These are phyloP conservation scores for Cenococcum geophilum DNA, from an alignment of 495 filamentous ascomycete species.

Conservation along the genomic window DNA sequence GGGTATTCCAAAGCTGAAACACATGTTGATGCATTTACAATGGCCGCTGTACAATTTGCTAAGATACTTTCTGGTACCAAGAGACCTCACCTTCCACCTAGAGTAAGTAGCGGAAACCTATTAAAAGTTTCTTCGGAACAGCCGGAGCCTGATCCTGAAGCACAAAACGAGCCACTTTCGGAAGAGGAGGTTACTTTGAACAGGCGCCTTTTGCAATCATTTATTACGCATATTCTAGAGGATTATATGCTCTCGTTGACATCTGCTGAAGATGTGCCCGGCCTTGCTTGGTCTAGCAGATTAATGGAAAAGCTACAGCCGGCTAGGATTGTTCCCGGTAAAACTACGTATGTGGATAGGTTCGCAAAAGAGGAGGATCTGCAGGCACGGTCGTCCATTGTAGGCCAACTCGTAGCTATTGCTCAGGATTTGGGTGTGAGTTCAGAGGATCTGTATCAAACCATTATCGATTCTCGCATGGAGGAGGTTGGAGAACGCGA, in stretches of 20 bases:
- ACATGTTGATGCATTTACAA: constrained; percentile 59
- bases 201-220: constrained; percentile 70
- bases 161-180: constrained; percentile 47
- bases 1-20: constrained; percentile 50
- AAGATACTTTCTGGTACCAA: constrained; percentile 66
- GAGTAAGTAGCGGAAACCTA: constrained; percentile 58
- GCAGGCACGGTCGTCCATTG: constrained; percentile 59
- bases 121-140: constrained; percentile 20
- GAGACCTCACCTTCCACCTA: constrained; percentile 66
- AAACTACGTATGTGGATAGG: constrained; percentile 52
- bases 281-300: constrained; percentile 69
- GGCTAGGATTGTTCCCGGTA: constrained; percentile 50
- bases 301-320: constrained; percentile 68
- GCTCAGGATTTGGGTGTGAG: constrained; percentile 55
- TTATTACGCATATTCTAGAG: constrained; percentile 78
- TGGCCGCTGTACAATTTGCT: constrained; percentile 68
- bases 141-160: constrained; percentile 77
- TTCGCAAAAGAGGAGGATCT: constrained; percentile 59
- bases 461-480: constrained; percentile 40
- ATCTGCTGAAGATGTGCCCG: constrained; percentile 50
- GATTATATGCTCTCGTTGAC: constrained; percentile 58
- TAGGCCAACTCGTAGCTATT: constrained; percentile 70
- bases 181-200: constrained; percentile 56
- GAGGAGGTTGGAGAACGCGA: constrained; percentile 42
- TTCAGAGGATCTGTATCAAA: constrained; percentile 46